Base-by-base conservation (phyloP, 108 stramenopile species). In the Cyclotella atomus region DNA sequence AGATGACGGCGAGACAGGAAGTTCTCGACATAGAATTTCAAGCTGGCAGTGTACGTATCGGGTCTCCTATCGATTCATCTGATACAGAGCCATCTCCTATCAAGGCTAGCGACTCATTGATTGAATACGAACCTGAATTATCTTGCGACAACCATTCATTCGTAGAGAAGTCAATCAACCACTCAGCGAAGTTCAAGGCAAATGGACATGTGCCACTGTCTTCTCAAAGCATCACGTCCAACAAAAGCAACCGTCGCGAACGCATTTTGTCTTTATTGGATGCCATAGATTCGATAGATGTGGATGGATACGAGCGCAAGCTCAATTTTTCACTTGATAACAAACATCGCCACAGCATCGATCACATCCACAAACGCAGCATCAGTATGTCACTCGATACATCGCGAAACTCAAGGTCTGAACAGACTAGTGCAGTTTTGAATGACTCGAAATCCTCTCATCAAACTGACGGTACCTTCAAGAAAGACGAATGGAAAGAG, bases 401-500 rank as follows among this genome's bases (percentile, higher is more conserved):
- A 36, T 38, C 41, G 24, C 19, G 60, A 43, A 30, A 57, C 16
- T 21, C 36, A 2, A 16, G 41, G 7, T 0, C 41, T 30, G 35
- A 8, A 0, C 7, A 23, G 23, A 10, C 60, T 14, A 30, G 60
- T 3, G 30, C 28, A 20, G 46, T 1, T 49, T 27, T 49, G 5
- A 65, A 68, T 50, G 66, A 47, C 20, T 68, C 50, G 21, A 68
- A 2, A 36, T 0, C 41, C 17, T 47, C 47, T 34, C n/a, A 21
- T 7, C 33, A 68, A 24, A 36, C 66, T 1, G 17, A 21, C n/a
- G 33, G 30, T 43, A 36, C 43, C 21, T 29, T 20, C 14, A 45
- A 56, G 2, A 16, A 30, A 15, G 64, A 83, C 29, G 74, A 74
- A 16, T 95, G 94, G 94, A 85, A 77, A 53, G 76, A 75, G 32